Evolutionary conservation across 2,329 filamentous ascomycete species (phyloP), one percentile per base, ranked within the genome.

Genomic region (Aspergillus sp.): DNA sequence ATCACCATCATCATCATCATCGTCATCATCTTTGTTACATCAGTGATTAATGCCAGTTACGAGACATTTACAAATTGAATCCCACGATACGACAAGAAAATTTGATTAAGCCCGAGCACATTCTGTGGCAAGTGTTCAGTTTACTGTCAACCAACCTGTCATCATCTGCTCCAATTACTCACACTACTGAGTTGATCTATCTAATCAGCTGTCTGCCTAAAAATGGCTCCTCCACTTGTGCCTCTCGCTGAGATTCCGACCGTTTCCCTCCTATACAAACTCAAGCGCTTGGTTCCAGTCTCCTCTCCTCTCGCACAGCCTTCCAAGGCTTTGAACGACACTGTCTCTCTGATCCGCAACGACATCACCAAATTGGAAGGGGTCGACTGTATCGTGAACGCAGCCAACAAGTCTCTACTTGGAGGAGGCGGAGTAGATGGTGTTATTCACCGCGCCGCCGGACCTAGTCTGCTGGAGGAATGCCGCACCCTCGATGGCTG

Each of bases 351-450:
- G 39, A 82, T 92, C 65, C 84, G 86, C 59, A 86, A 87, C 67
- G 92, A 97, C 75, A 96, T 98, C 75, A 97, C 93, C 13, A 87
- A 82, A 13, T 85, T 98, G 4, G 74, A 83, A 32, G 60, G 53
- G 6, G 84, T 92, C 49, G 91, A 92, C 71, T 89, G 90, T 65
- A 95, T 97, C 67, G 93, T 98, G 74, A 98, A 98, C 74, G 94
- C 95, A 1, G 94, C 95, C 48, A 98, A 98, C 75, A 78, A 77
- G 9, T 84, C 83, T 1, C 85, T 98, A 0, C 82, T 90, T 0
- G 92, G 93, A 57, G 95, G 95, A 56, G 92, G 92, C n/a, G 95
- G 95, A 38, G 92, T 98, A 15, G 90, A 93, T 71, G 90, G 89
- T 43, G 90, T 92, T 28, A 97, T 98, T 68, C 95, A 98, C 74